phyloP scores from a whole-genome alignment of 2,329 filamentous ascomycete species.

The Neofusicoccum ribis region DNA sequence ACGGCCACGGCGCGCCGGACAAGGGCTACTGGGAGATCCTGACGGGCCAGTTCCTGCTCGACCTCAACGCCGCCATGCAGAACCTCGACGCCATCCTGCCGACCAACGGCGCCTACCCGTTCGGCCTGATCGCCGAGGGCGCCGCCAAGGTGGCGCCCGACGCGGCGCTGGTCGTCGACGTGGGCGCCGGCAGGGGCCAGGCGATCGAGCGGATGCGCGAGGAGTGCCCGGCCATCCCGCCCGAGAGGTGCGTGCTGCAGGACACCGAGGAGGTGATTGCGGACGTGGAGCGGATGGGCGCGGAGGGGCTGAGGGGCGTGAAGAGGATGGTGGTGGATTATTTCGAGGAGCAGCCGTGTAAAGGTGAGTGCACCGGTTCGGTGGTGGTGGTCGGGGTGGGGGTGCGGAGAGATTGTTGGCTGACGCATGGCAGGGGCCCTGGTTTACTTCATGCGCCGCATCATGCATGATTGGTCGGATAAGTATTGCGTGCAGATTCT shows the following conservation, averaged over 20 bases:
- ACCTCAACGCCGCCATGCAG: neutral
- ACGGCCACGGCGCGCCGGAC: neutral
- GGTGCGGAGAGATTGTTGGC: neutral
- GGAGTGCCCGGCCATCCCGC: slow-evolving; percentile 34
- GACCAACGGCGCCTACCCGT: neutral
- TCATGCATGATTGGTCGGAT: slow-evolving; percentile 37
- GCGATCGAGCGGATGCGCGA: slow-evolving; percentile 35
- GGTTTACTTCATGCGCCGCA: slow-evolving; percentile 30
- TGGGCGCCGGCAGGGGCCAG: slow-evolving; percentile 44
- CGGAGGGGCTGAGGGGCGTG: slow-evolving; percentile 30
- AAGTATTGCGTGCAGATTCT: slow-evolving; percentile 36
- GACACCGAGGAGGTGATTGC: slow-evolving; percentile 37
- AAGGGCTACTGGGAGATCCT: neutral
- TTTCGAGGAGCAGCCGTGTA: slow-evolving; percentile 31
- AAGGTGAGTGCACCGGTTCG: slow-evolving; percentile 21
- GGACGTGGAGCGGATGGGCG: slow-evolving; percentile 18
- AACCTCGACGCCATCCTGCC: neutral
- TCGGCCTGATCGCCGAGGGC: neutral
- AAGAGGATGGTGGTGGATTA: slow-evolving; percentile 31
- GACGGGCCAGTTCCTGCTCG: neutral
- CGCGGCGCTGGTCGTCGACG: slow-evolving; percentile 39
- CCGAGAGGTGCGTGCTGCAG: slow-evolving; percentile 40
- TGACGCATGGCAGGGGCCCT: neutral
- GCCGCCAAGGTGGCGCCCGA: neutral
- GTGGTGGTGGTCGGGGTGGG: no score